Evolutionary conservation across 139 green algal genomes (phyloP), one percentile per base, ranked within the genome.

Genomic region (Chloropicon primus): DNA sequence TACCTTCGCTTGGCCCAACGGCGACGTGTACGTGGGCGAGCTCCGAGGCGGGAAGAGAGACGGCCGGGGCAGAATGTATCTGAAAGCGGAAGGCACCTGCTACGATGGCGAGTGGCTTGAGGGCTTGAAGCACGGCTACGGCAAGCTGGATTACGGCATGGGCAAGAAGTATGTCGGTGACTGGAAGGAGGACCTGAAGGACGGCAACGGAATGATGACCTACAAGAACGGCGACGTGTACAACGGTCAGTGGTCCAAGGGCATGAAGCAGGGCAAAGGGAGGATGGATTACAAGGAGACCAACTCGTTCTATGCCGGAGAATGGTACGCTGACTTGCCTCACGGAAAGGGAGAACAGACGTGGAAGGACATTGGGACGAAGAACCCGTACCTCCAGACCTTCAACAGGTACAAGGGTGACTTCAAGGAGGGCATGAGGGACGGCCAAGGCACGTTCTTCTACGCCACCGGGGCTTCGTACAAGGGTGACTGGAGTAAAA

Each of bases 201-300:
- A 54, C 24, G 74, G 74, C 28, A 24, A 79, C 21, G 75, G 75
- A 21, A 74, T 24, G 25, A 73, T 79, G 27, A 21, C 21, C 5
- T 83, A 82, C 53, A 17, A 53, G 2, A 81, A 72, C 1, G 76
- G 79, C 53, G 26, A 81, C 75, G 27, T 78, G 53, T 82, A 81
- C 53, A 21, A 54, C 2, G 79, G 79, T 2, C 22, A 54, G 2
- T 84, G 80, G 80, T 17, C 22, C 22, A 10, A 21, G 27, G 80
- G 77, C 24, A 54, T 78, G 73, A 84, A 84, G 80, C 28, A 27
- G 25, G 80, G 80, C 24, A 25, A 24, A 3, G 80, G 80, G 1
- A 3, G 26, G 22, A 80, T 80, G 76, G 5, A 28, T 2, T 80
- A 62, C 41, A 27, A n/a, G 22, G 27, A 3, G 53, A 26, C 5